Base-by-base conservation (phyloP, 2,329 filamentous ascomycete species). In the Xylaria polymorpha region DNA sequence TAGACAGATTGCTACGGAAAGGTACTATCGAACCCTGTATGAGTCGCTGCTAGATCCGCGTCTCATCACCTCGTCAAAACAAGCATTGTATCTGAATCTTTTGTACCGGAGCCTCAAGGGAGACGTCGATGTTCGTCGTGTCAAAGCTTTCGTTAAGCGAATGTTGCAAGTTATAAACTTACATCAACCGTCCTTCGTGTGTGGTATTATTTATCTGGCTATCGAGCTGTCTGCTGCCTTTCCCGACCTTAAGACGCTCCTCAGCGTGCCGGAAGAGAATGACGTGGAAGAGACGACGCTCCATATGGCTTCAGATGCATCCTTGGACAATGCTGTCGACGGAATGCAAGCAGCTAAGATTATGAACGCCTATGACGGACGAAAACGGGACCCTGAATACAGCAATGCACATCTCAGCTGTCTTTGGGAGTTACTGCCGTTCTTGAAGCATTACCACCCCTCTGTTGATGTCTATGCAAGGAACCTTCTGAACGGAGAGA, bases 121-220 rank as follows among this genome's bases (percentile, higher is more conserved):
- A 43, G 96, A 99, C 76, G 83, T 95, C n/a, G 96, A 94, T 79
- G 88, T 93, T 68, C 94, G 94, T 74, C 90, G 96, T 43, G 93
- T 98, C 66, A 97, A 98, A 82, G 96, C 96, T 1, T 99, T 99
- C 77, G 91, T 94, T 51, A 99, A 99, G 84, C 89, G 96, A 70
- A 88, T 99, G 80, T 84, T 98, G 53, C 96, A 99, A 79, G 85
- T 97, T 48, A 86, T 97, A 25, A 91, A 91, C 25, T 83, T 99
- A 75, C 96, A 99, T 77, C 94, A 98, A 72, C 93, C 96, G 9
- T 89, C 95, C 0, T 99, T 99, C 77, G 90, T 94, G 56, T 98
- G 94, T 76, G 95, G 95, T 73, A 89, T 97, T n/a, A 85, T 99
- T 22, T 98, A 96, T 78, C 86, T 99, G 44, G 85, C 98, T 50